Evolutionary conservation across 179 eudicot genomes (phyloP), one percentile per base, ranked within the genome.

Genomic region (Sideroxylon spinosum): DNA sequence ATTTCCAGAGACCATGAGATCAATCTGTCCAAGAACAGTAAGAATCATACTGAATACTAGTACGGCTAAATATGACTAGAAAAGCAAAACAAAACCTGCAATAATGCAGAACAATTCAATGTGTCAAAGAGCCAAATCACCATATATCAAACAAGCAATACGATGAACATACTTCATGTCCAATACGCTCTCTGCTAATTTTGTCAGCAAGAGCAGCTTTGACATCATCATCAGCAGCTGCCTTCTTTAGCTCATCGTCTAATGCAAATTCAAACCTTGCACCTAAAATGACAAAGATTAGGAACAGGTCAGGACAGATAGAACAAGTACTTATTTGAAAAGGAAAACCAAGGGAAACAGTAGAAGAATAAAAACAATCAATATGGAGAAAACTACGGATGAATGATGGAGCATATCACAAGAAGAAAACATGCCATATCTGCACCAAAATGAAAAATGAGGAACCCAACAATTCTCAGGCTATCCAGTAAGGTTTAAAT

Each of bases 171-270:
- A 94, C 97, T 86, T 95, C 99, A 84, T 90, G 97, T 75, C 99
- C 99, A 56, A 95, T 88, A 46, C 97, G 95, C 78, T 95, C 99
- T 87, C 99, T 87, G 85, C 98, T 95, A 80, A 95, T 93, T 88
- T 95, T 95, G 28, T 85, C 92, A 19, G 89, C 89, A 86, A 95
- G 87, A 12, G 99, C 99, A 81, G 87, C 82, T 85, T 69, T 89
- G 64, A 95, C 99, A 78, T 91, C 99, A 78, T 86, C 85, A 70
- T 86, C 94, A 68, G 95, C 80, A 82, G 97, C 99, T 76, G 97
- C 98, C 74, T 77, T 86, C 79, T 91, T 95, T 70, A 95, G 87
- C 60, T 86, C 94, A 81, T 85, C 93, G 73, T 88, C 98, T 49
- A 95, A 80, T 66, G 73, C 78, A 85, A 95, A 95, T 78, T 79